These are phyloP conservation scores for Chrysoporthe deuterocubensis DNA, from an alignment of 2,329 filamentous ascomycete species.

Conservation along the genomic window DNA sequence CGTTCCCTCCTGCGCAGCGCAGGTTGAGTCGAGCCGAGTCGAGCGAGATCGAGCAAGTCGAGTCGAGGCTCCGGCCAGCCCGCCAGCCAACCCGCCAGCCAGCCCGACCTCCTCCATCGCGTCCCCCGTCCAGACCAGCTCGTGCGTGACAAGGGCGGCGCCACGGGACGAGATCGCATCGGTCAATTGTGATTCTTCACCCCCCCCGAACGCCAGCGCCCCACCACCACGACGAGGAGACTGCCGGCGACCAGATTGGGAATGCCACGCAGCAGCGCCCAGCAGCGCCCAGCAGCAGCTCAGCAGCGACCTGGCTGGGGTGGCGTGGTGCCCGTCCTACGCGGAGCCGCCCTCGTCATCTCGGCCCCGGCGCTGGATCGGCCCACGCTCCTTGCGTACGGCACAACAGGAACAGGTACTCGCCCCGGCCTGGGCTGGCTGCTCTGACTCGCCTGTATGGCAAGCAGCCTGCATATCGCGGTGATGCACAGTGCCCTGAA, in stretches of 20 bases:
- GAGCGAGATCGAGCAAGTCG: too few species aligned
- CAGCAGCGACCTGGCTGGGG: neutral
- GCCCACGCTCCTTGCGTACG: too few species aligned
- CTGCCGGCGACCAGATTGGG: neutral
- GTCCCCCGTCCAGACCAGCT: neutral
- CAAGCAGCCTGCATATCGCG: conserved; percentile 4
- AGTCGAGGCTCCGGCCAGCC: too few species aligned
- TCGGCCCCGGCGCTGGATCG: neutral
- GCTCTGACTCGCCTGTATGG: too few species aligned
- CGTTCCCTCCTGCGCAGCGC: neutral
- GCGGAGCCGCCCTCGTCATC: neutral
- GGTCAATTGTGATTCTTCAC: too few species aligned
- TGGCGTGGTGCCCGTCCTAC: conserved; percentile 2
- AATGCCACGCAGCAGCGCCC: neutral
- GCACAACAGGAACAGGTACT: neutral
- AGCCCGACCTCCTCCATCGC: neutral
- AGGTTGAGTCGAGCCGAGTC: too few species aligned
- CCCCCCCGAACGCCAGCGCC: too few species aligned
- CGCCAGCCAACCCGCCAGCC: too few species aligned
- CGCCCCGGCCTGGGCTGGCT: neutral
- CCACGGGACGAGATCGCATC: neutral
- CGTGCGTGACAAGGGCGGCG: neutral
- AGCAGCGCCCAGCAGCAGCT: too few species aligned
- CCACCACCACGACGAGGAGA: neutral
- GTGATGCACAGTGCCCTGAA: conserved; percentile 26